Percentiles rank a stretch among this genome's conserved stretches.
Evolutionary conservation across 495 filamentous ascomycete species (phyloP).

Genomic region (Talaromyces ruber): DNA sequence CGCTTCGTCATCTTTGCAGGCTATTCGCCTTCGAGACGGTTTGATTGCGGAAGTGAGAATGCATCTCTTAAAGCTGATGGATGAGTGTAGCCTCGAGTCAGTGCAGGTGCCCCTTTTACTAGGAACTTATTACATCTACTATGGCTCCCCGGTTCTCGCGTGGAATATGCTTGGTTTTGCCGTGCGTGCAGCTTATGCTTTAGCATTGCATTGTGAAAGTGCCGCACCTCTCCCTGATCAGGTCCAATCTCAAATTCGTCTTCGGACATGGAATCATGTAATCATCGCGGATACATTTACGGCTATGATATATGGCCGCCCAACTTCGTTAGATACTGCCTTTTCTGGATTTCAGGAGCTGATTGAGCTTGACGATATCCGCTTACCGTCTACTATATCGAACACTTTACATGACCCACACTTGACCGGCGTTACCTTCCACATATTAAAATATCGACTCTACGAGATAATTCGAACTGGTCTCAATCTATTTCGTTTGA

Average conservation of each 20-base stretch:
- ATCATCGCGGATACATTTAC: background rate
- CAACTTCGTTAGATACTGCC: background rate
- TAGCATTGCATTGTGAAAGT: background rate
- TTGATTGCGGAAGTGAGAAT: slow-evolving; percentile 1
- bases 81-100: slow-evolving; percentile 19
- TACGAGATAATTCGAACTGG: background rate
- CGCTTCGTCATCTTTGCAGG: background rate
- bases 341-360: background rate
- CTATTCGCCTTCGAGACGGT: background rate
- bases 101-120: slow-evolving; percentile 27
- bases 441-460: background rate
- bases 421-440: background rate
- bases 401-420: background rate
- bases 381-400: background rate
- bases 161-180: slow-evolving; percentile 1
- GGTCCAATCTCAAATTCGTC: background rate
- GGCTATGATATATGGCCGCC: background rate
- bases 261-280: slow-evolving; percentile 1
- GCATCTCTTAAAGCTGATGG: slow-evolving; percentile 11
- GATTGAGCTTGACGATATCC: background rate
- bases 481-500: background rate
- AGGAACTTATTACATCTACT: slow-evolving; percentile 13
- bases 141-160: background rate
- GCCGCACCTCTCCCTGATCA: background rate
- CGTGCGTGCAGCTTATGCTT: background rate